Conservation (phyloP, 768 basidiomycete genomes). For the Lactifluus pinguis region DNA sequence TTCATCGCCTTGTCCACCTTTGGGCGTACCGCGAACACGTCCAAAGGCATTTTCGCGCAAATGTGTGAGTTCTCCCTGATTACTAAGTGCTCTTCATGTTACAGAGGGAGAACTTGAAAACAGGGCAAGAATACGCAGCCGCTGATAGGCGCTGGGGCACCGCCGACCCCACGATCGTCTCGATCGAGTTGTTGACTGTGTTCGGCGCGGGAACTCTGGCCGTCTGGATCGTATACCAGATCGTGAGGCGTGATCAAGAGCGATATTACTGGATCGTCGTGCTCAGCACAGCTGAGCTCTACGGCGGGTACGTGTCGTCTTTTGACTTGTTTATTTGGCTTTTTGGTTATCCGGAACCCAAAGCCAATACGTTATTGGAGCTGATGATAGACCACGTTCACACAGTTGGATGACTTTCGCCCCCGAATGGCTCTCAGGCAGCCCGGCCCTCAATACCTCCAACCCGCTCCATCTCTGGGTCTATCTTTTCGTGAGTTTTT, state of each 20-base stretch:
- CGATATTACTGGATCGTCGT: constrained; percentile 77
- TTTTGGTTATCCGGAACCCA: no score
- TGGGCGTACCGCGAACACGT: constrained; percentile 62
- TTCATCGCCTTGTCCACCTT: constrained; percentile 73
- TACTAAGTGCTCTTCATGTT: not conserved
- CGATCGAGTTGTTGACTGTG: constrained; percentile 78
- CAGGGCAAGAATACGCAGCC: constrained; percentile 74
- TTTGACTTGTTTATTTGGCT: no score
- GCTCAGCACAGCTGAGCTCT: constrained; percentile 64
- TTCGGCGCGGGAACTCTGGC: constrained; percentile 68
- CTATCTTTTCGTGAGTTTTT: constrained; percentile 57
- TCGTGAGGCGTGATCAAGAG: constrained; percentile 55
- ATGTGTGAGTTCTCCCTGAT: constrained; percentile 47
- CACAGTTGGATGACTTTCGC: constrained; percentile 75
- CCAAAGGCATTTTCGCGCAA: constrained; percentile 58
- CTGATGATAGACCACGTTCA: no score
- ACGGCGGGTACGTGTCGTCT: constrained; percentile 49
- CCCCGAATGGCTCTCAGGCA: constrained; percentile 77
- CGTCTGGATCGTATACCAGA: constrained; percentile 59
- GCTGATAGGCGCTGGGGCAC: constrained; percentile 80
- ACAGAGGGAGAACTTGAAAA: not conserved
- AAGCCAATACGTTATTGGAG: no score
- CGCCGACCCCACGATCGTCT: constrained; percentile 70
- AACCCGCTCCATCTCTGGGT: constrained; percentile 70
- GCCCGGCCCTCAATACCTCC: constrained; percentile 60